Evolutionary conservation across 1,284 basidiomycete genomes (phyloP).

Genomic region (Rhodotorula sp.): DNA sequence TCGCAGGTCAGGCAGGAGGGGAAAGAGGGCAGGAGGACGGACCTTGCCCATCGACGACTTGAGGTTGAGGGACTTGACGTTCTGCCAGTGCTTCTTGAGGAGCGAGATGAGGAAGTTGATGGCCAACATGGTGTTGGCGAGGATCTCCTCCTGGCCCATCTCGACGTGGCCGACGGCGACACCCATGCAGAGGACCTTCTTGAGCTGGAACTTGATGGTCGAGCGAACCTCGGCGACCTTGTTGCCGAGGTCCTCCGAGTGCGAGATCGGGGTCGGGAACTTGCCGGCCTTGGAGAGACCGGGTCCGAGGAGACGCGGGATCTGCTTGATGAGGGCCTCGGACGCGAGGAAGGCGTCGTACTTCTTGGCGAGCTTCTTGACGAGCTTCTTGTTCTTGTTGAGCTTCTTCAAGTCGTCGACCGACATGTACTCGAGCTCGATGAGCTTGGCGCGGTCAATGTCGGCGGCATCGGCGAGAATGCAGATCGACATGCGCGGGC

Average conservation of each 20-base stretch:
- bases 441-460: constrained; percentile 97
- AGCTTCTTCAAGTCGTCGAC: constrained; percentile 99
- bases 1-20: too few species aligned
- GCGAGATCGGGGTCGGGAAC: constrained; percentile 92
- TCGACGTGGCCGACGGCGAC: constrained; percentile 97
- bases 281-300: constrained; percentile 99
- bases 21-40: neutral
- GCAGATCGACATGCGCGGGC: constrained; percentile 98
- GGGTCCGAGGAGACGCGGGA: constrained; percentile 97
- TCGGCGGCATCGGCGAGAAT: constrained; percentile 99
- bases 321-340: constrained; percentile 98
- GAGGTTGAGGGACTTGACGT: constrained; percentile 97
- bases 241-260: constrained; percentile 84
- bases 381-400: constrained; percentile 99
- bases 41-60: constrained; percentile 99
- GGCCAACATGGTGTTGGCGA: constrained; percentile 95
- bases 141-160: constrained; percentile 96
- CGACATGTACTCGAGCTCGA: constrained; percentile 94
- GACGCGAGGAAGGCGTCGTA: constrained; percentile 99
- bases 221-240: constrained; percentile 95
- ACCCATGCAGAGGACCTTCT: constrained; percentile 99
- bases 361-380: constrained; percentile 99
- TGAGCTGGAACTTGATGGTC: constrained; percentile 71
- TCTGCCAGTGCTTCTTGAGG: constrained; percentile 90
- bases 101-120: constrained; percentile 99